Percentiles rank a stretch among this genome's conserved stretches.
These are phyloP conservation scores for Xylaria telfairii DNA, from an alignment of 495 filamentous ascomycete species.

Conservation along the genomic window DNA sequence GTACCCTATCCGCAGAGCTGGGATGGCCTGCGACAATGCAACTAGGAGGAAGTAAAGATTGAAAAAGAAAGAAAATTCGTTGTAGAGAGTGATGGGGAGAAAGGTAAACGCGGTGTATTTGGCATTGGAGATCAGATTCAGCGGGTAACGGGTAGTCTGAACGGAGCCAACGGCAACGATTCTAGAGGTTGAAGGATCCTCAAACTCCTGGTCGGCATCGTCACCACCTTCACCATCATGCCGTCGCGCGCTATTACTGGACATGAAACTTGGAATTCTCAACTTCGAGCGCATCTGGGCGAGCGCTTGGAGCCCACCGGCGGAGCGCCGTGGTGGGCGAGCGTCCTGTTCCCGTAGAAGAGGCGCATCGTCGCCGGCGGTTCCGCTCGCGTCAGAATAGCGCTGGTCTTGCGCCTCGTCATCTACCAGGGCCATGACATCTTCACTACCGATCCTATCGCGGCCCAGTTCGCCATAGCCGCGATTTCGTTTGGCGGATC, in stretches of 20 bases:
- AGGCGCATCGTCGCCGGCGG: constrained; percentile 69
- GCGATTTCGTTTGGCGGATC: constrained; percentile 54
- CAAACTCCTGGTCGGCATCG: constrained; percentile 50
- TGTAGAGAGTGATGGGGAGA: constrained; percentile 90
- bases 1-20: constrained; percentile 88
- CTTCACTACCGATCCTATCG: constrained; percentile 60
- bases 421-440: constrained; percentile 62
- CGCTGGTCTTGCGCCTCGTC: constrained; percentile 55
- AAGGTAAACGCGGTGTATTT: constrained; percentile 98
- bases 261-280: constrained; percentile 61
- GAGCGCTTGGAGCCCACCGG: constrained; percentile 44
- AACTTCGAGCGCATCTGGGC: constrained; percentile 47
- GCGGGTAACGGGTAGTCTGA: constrained; percentile 67
- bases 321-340: constrained; percentile 39
- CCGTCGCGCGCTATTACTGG: constrained; percentile 37
- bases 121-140: constrained; percentile 92
- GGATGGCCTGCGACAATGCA: constrained; percentile 90
- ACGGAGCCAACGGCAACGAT: constrained; percentile 55
- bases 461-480: constrained; percentile 66
- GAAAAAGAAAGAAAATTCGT: constrained; percentile 99
- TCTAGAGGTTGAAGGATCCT: constrained; percentile 60
- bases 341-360: constrained; percentile 57
- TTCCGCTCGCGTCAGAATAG: constrained; percentile 58
- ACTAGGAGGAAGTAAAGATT: constrained; percentile 98
- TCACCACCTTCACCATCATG: constrained; percentile 39